A percentile compares a stretch with the other conserved stretches of the same genome.
phyloP scores from a whole-genome alignment of 2,329 filamentous ascomycete genomes.

The Alternaria burnsii region DNA sequence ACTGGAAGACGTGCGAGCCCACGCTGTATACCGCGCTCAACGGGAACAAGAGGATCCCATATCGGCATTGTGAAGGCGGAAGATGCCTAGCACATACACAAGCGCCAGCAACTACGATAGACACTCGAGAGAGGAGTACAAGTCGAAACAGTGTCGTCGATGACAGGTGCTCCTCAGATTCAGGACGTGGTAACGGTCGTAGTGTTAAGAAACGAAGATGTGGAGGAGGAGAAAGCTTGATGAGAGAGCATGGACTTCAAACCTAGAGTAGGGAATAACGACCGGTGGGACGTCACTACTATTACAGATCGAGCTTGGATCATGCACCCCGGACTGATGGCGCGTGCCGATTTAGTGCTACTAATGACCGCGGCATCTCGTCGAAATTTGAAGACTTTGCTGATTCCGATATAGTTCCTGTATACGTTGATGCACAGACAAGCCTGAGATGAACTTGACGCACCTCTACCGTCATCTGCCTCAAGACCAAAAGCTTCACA shows the following conservation, averaged over 20 bases:
- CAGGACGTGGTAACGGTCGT: not conserved
- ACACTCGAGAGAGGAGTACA: not conserved
- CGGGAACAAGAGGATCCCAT: conserved; percentile 38
- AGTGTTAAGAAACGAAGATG: conserved; percentile 8
- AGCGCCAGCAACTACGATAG: not conserved
- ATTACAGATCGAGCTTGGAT: conserved; percentile 18
- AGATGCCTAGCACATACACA: not conserved
- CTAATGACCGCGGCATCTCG: conserved; percentile 7
- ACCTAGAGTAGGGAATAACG: conserved; percentile 23
- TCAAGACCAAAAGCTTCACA: not conserved
- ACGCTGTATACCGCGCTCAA: conserved; percentile 40
- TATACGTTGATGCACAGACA: not conserved
- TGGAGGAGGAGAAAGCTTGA: conserved; percentile 15
- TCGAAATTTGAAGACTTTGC: not conserved
- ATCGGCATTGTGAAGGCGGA: conserved; percentile 26
- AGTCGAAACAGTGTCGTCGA: not conserved
- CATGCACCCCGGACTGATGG: conserved; percentile 35
- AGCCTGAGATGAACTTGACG: not conserved
- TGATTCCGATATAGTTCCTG: too few relatives aligned
- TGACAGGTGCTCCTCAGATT: not conserved
- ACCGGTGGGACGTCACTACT: conserved; percentile 26
- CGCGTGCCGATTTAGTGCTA: conserved; percentile 8
- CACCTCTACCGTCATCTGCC: not conserved
- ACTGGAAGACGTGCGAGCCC: conserved; percentile 63
- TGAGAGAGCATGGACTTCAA: conserved; percentile 19